Conservation (phyloP, 192 early-diverging fungal genomes). For the Coemansia sp. region DNA sequence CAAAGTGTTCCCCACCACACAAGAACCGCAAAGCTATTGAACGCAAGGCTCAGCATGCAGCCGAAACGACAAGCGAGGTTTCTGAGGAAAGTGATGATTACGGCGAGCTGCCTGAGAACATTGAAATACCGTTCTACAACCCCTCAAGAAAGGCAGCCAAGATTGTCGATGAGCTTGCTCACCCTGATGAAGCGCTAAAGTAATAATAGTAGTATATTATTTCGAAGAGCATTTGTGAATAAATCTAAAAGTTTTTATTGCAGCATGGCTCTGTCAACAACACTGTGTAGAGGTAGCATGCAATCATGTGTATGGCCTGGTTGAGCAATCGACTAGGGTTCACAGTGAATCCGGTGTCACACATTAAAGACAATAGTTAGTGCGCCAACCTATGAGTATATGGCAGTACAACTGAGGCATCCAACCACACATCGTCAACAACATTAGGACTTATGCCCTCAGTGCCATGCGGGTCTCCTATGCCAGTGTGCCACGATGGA, state of each 20-base stretch:
- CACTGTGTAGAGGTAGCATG: conserved; percentile 75
- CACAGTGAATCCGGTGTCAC: conserved; percentile 69
- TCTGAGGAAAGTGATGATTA: too few relatives aligned
- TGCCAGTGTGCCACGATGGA: conserved; percentile 36
- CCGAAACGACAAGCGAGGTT: too few relatives aligned
- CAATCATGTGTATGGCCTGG: conserved; percentile 87
- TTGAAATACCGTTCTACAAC: neutral
- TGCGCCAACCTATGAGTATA: conserved; percentile 3
- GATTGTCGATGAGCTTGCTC: neutral
- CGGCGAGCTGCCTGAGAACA: neutral
- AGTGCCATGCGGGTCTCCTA: neutral
- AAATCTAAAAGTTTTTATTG: conserved; percentile 66
- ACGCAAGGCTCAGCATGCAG: too few relatives aligned
- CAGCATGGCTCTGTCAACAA: conserved; percentile 69
- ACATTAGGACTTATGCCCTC: conserved; percentile 13
- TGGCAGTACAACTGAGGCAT: conserved; percentile 17
- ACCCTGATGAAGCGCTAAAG: neutral
- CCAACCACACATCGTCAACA: conserved; percentile 53
- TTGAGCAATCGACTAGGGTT: conserved; percentile 83
- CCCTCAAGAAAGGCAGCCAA: neutral
- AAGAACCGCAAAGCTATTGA: too few relatives aligned
- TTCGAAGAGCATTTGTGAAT: conserved; percentile 38
- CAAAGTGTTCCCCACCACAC: too few relatives aligned
- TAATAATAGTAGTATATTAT: neutral
- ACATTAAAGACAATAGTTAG: conserved; percentile 80